These are phyloP conservation scores for Amylostereum chailletii DNA, from an alignment of 1,284 basidiomycete genomes.

Conservation along the genomic window DNA sequence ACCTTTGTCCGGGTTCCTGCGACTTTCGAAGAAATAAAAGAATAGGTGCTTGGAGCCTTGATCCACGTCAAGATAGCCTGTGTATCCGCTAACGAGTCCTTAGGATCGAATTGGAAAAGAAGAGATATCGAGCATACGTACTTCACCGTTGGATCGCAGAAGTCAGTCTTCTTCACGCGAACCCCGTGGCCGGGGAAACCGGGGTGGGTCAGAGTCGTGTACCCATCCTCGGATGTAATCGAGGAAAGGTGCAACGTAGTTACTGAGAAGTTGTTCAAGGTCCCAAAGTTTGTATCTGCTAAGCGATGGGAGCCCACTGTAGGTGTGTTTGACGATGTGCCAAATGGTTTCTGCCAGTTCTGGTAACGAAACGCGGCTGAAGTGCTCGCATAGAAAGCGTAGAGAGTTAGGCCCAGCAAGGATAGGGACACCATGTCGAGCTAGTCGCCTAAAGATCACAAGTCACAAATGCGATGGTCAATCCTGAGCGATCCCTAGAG, in stretches of 20 bases:
- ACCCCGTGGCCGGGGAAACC: slow-evolving; percentile 42
- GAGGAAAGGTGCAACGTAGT: slow-evolving; percentile 15
- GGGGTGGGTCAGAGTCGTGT: slow-evolving; percentile 35
- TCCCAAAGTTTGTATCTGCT: background rate
- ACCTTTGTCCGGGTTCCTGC: slow-evolving; percentile 52
- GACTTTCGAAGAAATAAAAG: slow-evolving; percentile 83
- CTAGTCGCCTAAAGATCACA: no score
- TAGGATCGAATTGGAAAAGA: background rate
- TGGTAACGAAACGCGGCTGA: no score
- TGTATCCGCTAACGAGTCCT: slow-evolving; percentile 35
- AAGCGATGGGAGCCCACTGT: background rate
- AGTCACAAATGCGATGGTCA: no score
- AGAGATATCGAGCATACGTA: slow-evolving; percentile 16
- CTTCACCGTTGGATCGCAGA: slow-evolving; percentile 61
- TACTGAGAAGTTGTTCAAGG: background rate
- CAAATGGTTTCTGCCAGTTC: no score
- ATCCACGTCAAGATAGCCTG: slow-evolving; percentile 57
- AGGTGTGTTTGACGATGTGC: no score
- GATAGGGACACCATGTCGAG: no score
- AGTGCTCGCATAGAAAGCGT: no score
- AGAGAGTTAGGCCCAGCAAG: no score
- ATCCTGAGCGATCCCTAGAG: no score
- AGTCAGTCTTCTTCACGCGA: slow-evolving; percentile 51
- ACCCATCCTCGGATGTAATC: slow-evolving; percentile 27
- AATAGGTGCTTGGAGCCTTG: slow-evolving; percentile 58